phyloP scores from a whole-genome alignment of 2,329 filamentous ascomycete species.

The Pseudocercospora eumusae region DNA sequence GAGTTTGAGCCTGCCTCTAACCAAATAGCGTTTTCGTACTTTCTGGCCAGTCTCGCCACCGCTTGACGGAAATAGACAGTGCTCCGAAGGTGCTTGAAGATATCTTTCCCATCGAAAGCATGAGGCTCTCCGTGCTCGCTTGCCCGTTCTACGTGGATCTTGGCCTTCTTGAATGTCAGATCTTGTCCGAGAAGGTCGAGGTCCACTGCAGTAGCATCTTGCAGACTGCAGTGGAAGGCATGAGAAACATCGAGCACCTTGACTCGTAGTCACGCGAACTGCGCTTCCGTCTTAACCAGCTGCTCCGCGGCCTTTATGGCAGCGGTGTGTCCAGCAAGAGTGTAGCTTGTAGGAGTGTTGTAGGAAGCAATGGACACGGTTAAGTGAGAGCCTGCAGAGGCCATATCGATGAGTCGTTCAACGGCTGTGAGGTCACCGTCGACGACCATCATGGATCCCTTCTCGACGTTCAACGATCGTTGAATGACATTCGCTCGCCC shows the following conservation, averaged over 20 bases:
- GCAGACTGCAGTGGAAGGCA: conserved; percentile 24
- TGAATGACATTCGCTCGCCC: conserved; percentile 17
- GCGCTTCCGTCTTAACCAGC: background rate
- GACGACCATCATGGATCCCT: conserved; percentile 21
- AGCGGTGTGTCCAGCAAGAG: conserved; percentile 11
- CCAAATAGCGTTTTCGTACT: conserved; percentile 10
- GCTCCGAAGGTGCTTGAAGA: conserved; percentile 15
- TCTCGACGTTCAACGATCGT: conserved; percentile 15
- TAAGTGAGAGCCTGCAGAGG: background rate
- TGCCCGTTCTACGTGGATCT: conserved; percentile 13
- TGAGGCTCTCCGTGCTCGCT: background rate
- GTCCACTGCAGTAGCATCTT: conserved; percentile 12
- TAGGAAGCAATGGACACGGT: conserved; percentile 18
- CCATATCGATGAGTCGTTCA: background rate
- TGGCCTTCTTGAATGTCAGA: conserved; percentile 11
- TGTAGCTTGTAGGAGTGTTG: conserved; percentile 18
- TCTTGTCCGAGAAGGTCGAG: conserved; percentile 8
- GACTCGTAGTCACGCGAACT: background rate
- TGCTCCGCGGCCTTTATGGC: conserved; percentile 4
- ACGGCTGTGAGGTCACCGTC: conserved; percentile 9
- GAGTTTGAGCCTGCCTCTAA: conserved; percentile 25
- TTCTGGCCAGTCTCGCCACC: conserved; percentile 13
- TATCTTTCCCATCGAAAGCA: background rate
- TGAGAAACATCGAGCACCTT: conserved; percentile 21
- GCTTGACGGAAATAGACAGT: conserved; percentile 23